Evolutionary conservation across 2,329 filamentous ascomycete species (phyloP), one percentile per base, ranked within the genome.

Genomic region (Cladosporium sp.): DNA sequence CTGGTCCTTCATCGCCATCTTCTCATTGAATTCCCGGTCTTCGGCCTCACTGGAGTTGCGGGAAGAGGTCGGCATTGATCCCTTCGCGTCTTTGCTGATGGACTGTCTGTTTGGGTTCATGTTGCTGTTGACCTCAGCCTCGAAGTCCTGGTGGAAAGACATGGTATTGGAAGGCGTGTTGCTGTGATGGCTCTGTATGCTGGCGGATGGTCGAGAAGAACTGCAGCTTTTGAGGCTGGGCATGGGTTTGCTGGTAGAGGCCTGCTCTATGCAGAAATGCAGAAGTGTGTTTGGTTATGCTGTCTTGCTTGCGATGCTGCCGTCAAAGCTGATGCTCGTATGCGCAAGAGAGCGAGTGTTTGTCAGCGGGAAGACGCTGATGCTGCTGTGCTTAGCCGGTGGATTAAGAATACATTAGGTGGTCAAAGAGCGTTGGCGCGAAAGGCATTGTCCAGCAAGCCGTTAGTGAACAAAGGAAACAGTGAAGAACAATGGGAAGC

Each of bases 61-160:
- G 26, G 65, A 66, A 34, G 59, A 18, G 32, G 54, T 14, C 24
- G 64, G 41, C 14, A 66, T 66, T 64, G 70, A 68, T 51, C 58
- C 65, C 28, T 70, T 67, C 36, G 60, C 61, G 34, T 72, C 68
- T 58, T 68, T 58, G 34, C 63, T 52, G 21, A 21, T 21, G 15
- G 52, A 47, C 30, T 38, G 21, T 14, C 21, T 55, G 36, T 70
- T 67, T 28, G 67, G 67, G 61, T 75, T 70, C 71, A 77, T 75
- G 47, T 76, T 67, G 54, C 71, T 67, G 69, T 78, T 78, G 65
- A 75, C 65, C 32, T 71, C 68, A 64, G 71, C 72, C 66, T 77
- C 76, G 65, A 77, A 77, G 63, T 52, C 61, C 58, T 70, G 66
- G 51, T 69, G 66, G 70, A 77, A 76, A 11, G 74, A 57, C 72